phyloP scores from a whole-genome alignment of 2,329 filamentous ascomycete species.

The Macrophomina pseudophaseolina region DNA sequence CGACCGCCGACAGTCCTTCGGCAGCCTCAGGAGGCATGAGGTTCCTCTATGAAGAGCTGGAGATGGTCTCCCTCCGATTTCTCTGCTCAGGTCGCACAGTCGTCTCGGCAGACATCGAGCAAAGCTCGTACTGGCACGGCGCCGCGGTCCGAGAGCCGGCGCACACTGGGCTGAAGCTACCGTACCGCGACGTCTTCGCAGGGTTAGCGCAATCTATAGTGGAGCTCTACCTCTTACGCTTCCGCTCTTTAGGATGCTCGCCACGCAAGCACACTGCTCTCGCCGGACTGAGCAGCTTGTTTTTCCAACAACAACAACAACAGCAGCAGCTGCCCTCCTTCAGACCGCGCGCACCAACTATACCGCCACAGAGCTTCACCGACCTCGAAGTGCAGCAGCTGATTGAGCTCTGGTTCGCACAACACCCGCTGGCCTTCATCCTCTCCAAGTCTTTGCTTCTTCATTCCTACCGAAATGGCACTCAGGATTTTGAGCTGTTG shows the following conservation, averaged over 20 bases:
- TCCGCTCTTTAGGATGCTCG: constrained; percentile 3
- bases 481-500: constrained; percentile 47
- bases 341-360: neutral
- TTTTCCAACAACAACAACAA: neutral
- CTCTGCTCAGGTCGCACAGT: neutral
- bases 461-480: constrained; percentile 46
- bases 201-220: constrained; percentile 9
- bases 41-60: constrained; percentile 1
- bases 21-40: neutral
- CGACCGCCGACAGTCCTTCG: neutral
- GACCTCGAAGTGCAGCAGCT: constrained; percentile 31
- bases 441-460: constrained; percentile 51
- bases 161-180: neutral
- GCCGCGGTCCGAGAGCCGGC: neutral
- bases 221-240: constrained; percentile 2
- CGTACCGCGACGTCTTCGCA: constrained; percentile 11
- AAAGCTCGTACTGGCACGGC: constrained; percentile 10
- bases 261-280: constrained; percentile 6
- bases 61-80: neutral
- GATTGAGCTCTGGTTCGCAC: constrained; percentile 51
- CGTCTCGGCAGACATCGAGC: neutral
- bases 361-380: constrained; percentile 4
- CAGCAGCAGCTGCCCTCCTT: neutral
- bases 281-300: neutral
- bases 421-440: constrained; percentile 48